A percentile compares a stretch with the other conserved stretches of the same genome.
phyloP scores from a whole-genome alignment of 768 basidiomycete species.

The Russula sp. region DNA sequence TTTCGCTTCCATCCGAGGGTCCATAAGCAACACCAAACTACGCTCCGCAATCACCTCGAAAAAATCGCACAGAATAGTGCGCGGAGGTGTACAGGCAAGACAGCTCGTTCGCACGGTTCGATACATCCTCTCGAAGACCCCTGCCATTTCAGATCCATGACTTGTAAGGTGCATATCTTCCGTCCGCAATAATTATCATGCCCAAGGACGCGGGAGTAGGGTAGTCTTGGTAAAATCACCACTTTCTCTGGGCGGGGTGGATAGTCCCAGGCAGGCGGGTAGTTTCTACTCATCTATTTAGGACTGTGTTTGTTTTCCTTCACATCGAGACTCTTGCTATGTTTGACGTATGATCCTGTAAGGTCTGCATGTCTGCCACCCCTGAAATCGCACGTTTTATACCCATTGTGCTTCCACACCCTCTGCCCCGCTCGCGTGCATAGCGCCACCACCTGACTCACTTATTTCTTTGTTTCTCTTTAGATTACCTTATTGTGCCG shows the following conservation, averaged over 20 bases:
- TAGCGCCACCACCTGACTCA: too few relatives aligned
- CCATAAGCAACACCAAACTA: slow-evolving; percentile 5
- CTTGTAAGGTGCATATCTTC: not conserved
- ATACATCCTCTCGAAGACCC: not conserved
- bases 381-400: too few relatives aligned
- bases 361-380: too few relatives aligned
- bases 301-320: too few relatives aligned
- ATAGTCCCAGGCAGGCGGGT: not conserved
- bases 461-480: too few relatives aligned
- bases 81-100: not conserved
- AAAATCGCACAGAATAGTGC: not conserved
- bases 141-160: slow-evolving; percentile 7
- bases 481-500: too few relatives aligned
- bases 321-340: too few relatives aligned
- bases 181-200: not conserved
- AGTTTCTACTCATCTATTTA: not conserved
- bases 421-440: too few relatives aligned
- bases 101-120: slow-evolving; percentile 2
- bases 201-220: not conserved
- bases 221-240: not conserved
- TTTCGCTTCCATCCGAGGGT: not conserved
- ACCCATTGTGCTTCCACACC: too few relatives aligned
- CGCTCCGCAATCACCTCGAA: slow-evolving; percentile 11
- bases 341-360: too few relatives aligned
- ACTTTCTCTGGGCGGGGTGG: not conserved